Base-by-base conservation (phyloP, 2,329 filamentous ascomycete species). In the Cryphonectria naterciae region DNA sequence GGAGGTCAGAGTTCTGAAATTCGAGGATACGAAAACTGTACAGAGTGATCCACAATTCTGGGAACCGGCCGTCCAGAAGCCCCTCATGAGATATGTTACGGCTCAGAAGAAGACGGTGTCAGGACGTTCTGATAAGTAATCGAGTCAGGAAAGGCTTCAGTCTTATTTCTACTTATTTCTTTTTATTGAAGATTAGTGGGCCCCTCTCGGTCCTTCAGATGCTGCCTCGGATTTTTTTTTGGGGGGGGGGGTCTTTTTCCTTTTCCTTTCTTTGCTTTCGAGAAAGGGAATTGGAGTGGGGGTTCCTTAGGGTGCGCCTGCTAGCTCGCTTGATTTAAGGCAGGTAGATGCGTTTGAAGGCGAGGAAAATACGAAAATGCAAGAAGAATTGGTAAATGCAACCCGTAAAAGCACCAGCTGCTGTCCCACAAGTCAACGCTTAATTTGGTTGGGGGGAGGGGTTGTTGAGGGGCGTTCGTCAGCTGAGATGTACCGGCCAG, bases 1-100 rank as follows among this genome's bases (percentile, higher is more conserved):
- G 22, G 52, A 71, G 37, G 43, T 68, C 32, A 67, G 69, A 13
- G 62, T 72, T 17, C 4, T 70, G 10, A 66, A 66, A n/a, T 35
- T 70, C 19, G 60, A 41, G 49, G 43, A 62, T 4, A 64, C 49
- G 7, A 13, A 70, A 35, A 15, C 52, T 15, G 39, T 56, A n/a
- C 37, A 32, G 15, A 43, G 49, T 17, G 69, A 70, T 19, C 46
- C 46, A 19, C 65, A 35, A 1, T 65, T 68, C 8, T 70, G 69
- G 69, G 28, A 65, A 13, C 65, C 68, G 4, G 56, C n/a, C 4
- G 60, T 68, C 37, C 32, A 65, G 19, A 41, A 60, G 17, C 69
- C 69, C 28, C 6, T 58, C 15, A 35, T 58, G 54, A 58, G 15
- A 32, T 58, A 32, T 8, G 13, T 28, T 6, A 58, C 54, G 6